Percentiles rank a stretch among this genome's conserved stretches.
phyloP scores from a whole-genome alignment of 441 rosid genomes.

The Adansonia gregorii region DNA sequence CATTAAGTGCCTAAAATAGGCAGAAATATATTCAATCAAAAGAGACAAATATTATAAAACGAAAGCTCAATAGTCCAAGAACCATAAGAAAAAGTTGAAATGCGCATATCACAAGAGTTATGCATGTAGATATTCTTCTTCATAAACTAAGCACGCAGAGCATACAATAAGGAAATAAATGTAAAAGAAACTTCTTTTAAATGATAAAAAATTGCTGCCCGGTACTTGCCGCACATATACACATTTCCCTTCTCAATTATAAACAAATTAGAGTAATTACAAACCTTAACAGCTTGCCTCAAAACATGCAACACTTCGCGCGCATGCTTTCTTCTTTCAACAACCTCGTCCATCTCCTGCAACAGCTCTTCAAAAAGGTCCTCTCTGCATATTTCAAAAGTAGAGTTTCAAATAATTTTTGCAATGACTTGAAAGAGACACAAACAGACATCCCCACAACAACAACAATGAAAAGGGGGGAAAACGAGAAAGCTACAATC shows the following conservation, averaged over 20 bases:
- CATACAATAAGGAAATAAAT: constrained; percentile 14
- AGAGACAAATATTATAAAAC: neutral
- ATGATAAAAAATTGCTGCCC: neutral
- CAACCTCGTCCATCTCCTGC: constrained; percentile 41
- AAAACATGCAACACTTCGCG: constrained; percentile 36
- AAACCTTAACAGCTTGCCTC: constrained; percentile 48
- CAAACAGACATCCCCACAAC: neutral
- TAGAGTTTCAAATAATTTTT: neutral
- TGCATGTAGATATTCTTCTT: neutral
- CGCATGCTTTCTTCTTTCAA: constrained; percentile 32
- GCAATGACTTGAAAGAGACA: neutral
- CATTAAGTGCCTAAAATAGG: constrained; percentile 33
- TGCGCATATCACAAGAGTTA: neutral
- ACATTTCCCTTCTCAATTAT: neutral
- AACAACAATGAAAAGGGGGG: neutral
- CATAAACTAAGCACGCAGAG: neutral
- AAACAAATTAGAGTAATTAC: constrained; percentile 24
- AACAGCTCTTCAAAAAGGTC: constrained; percentile 43
- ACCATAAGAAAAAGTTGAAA: neutral
- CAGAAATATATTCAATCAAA: neutral
- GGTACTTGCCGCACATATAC: neutral
- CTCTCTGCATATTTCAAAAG: constrained; percentile 37
- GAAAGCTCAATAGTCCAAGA: neutral
- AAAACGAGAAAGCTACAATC: neutral
- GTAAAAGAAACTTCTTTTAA: neutral